A percentile compares a stretch with the other conserved stretches of the same genome.
phyloP scores from a whole-genome alignment of 441 rosid species.

The Croton laevigatus region DNA sequence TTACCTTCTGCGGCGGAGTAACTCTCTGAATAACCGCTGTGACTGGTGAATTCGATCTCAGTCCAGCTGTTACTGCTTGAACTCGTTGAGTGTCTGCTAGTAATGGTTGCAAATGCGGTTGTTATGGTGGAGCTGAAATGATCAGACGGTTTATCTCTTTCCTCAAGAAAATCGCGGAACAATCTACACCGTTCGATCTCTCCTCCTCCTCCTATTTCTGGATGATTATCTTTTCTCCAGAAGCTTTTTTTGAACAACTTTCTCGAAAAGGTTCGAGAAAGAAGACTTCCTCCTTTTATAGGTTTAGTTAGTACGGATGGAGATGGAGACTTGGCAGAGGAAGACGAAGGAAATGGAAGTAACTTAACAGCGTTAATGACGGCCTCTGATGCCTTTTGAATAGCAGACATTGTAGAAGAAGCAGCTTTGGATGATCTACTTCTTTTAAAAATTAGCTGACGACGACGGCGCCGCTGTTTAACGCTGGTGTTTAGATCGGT shows the following conservation, averaged over 20 bases:
- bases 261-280: conserved; percentile 45
- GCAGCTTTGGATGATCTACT: conserved; percentile 16
- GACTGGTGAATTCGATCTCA: conserved; percentile 40
- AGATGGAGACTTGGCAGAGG: conserved; percentile 32
- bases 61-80: conserved; percentile 38
- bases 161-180: conserved; percentile 38
- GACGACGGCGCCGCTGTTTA: conserved; percentile 15
- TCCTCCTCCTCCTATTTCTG: conserved; percentile 20
- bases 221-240: conserved; percentile 30
- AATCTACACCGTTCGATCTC: conserved; percentile 31
- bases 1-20: conserved; percentile 17
- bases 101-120: conserved; percentile 11
- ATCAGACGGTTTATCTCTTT: conserved; percentile 38
- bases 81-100: conserved; percentile 26
- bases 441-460: conserved; percentile 19
- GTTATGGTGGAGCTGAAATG: conserved; percentile 10
- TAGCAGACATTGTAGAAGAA: conserved; percentile 36
- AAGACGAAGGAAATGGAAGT: conserved; percentile 34
- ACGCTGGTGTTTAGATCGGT: conserved; percentile 38
- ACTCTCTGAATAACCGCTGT: conserved; percentile 24
- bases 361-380: conserved; percentile 54
- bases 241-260: conserved; percentile 39
- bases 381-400: conserved; percentile 56
- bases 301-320: conserved; percentile 17
- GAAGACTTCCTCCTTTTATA: conserved; percentile 16